A percentile compares a stretch with the other conserved stretches of the same genome.
These are phyloP conservation scores for Aspergillus transmontanensis DNA, from an alignment of 2,329 filamentous ascomycete species.

Conservation along the genomic window DNA sequence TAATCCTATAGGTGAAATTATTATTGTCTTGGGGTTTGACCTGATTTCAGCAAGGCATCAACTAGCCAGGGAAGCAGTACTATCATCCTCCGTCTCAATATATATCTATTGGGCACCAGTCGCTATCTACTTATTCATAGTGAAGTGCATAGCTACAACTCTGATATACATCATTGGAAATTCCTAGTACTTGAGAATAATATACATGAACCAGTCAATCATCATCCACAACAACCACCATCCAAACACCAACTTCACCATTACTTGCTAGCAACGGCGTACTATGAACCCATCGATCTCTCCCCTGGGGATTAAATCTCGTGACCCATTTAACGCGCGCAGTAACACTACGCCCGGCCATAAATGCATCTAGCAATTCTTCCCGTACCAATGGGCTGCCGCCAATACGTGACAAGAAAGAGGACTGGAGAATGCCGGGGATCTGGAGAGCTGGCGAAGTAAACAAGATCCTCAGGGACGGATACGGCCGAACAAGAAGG, in stretches of 20 bases:
- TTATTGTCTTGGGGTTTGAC: too few relatives aligned
- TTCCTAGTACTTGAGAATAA: background rate
- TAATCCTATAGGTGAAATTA: too few relatives aligned
- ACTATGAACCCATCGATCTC: conserved; percentile 74
- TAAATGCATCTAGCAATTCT: conserved; percentile 62
- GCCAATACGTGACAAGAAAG: conserved; percentile 47
- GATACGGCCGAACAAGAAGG: conserved; percentile 58
- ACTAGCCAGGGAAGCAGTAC: background rate
- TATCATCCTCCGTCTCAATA: background rate
- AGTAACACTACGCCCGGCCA: conserved; percentile 70
- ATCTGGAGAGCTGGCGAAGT: conserved; percentile 68
- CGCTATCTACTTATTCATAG: too few relatives aligned
- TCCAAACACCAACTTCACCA: conserved; percentile 74
- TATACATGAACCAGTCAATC: conserved; percentile 39
- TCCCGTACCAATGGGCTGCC: conserved; percentile 56
- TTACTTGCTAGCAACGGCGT: conserved; percentile 70
- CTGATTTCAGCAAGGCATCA: background rate
- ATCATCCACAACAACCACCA: conserved; percentile 73
- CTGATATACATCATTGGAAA: background rate
- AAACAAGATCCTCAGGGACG: conserved; percentile 68
- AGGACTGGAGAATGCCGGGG: conserved; percentile 67
- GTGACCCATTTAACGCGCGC: conserved; percentile 73
- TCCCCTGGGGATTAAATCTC: conserved; percentile 56
- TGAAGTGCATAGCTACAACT: too few relatives aligned
- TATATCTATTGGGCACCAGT: too few relatives aligned